Base-by-base conservation (phyloP, 768 basidiomycete genomes). In the Chalciporus pseudorubinellus region DNA sequence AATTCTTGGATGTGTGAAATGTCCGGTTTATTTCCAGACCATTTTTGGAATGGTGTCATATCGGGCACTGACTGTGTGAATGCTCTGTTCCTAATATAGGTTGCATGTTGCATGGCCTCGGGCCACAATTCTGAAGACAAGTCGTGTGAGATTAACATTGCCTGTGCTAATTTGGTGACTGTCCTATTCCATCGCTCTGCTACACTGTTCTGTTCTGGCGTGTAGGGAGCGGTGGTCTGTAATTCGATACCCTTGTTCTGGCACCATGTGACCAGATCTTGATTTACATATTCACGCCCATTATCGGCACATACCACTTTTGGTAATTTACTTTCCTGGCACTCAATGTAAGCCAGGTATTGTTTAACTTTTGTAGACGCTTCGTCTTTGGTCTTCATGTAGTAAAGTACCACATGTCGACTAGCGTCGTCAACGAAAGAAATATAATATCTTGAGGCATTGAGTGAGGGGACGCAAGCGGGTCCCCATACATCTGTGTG, bases 121-220 rank as follows among this genome's bases (percentile, higher is more conserved):
- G 65, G 65, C 71, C 74, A 75, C 10, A 70, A 50, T 18, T 50
- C 63, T 1, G 39, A 26, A n/a, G 66, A 69, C 0, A 72, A 16
- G 4, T 64, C 18, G 21, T 44, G 28, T 1, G 51, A 57, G 1
- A 59, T 58, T 22, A 76, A 4, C 72, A 77, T 76, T 0, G 70
- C 59, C 0, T 56, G 22, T 1, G 55, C 62, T 3, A 73, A 36
- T 40, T 74, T 63, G 0, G 71, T 20, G 0, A 71, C 31, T 0
- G 68, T 74, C 3, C 59, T 28, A 44, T 76, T 76, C n/a, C 65
- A 63, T 0, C 64, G 42, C 33, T 80, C 74, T 0, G 74, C 67
- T n/a, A 65, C 47, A 7, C 66, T 69, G 51, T 76, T 76, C 21
- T 75, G 71, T 1, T 67, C 55, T 0, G 70, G 71, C 7, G 70